phyloP scores from a whole-genome alignment of 805 yeast genomes.

The Starmera quercuum region DNA sequence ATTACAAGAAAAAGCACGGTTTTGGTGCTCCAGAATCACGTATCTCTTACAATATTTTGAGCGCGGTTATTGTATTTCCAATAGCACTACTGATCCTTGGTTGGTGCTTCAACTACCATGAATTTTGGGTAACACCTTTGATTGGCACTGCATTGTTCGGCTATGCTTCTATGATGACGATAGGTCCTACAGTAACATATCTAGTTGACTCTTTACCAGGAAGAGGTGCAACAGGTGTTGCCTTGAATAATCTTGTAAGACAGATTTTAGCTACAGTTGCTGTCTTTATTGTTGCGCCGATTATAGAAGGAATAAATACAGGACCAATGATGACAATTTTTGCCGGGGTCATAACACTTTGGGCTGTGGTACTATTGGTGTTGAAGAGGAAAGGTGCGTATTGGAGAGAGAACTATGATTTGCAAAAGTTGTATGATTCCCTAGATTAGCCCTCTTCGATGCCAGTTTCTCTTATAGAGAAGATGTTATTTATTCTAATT shows the following conservation, averaged over 20 bases:
- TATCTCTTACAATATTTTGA: constrained; percentile 62
- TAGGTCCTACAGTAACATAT: constrained; percentile 75
- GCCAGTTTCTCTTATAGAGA: too few species aligned
- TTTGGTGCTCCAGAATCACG: constrained; percentile 69
- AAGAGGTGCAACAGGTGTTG: constrained; percentile 83
- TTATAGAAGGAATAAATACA: constrained; percentile 55
- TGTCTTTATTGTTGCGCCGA: constrained; percentile 68
- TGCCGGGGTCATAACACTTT: constrained; percentile 45
- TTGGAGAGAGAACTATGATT: constrained; percentile 57
- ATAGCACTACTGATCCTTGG: constrained; percentile 68
- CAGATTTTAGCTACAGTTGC: constrained; percentile 70
- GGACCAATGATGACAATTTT: constrained; percentile 67
- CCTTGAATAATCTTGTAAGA: constrained; percentile 69
- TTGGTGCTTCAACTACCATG: constrained; percentile 64
- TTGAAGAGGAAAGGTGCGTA: constrained; percentile 50
- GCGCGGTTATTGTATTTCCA: constrained; percentile 58
- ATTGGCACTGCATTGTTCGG: constrained; percentile 81
- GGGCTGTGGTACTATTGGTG: constrained; percentile 34
- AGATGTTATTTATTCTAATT: too few species aligned
- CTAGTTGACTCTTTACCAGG: constrained; percentile 83
- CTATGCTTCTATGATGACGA: constrained; percentile 74
- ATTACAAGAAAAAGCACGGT: constrained; percentile 54
- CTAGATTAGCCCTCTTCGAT: constrained; percentile 22
- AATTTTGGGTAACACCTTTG: constrained; percentile 73
- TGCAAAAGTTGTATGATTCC: constrained; percentile 46